Base-by-base conservation (phyloP, 1,139 yeast species). In the Scheffersomyces stambukii region DNA sequence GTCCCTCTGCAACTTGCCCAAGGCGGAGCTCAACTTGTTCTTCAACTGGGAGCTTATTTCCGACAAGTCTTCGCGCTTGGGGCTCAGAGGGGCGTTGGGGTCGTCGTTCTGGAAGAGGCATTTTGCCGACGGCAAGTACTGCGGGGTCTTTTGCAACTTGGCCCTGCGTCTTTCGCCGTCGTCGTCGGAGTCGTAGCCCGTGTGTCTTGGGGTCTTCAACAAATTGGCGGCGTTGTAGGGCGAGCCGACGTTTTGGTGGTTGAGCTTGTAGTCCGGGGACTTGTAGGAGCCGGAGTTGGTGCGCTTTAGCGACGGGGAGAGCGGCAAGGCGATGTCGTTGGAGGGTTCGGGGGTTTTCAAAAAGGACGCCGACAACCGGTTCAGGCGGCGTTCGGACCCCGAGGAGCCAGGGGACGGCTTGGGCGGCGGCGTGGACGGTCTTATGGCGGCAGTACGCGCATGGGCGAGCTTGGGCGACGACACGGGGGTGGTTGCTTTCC, bases 11-110 rank as follows among this genome's bases (percentile, higher is more conserved):
- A 64, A 36, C 36, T 64, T 60, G 2, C 64, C 70, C 23, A 64
- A 46, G 5, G 73, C 73, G 31, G 58, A 58, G 34, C 64, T 60
- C 19, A 66, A 46, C 37, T 52, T 52, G 28, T 50, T 60, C 35
- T 62, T 63, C 30, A 66, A 46, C 38, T 63, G 68, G 13, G 53
- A 40, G 31, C 69, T 62, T 23, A 66, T 66, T 33, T 63, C 70
- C 8, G 50, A 46, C 25, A 66, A 49, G 21, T 62, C 70, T 18
- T 59, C 65, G 17, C 43, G 42, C 22, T 41, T 46, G 19, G 42
- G 40, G 22, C 33, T 33, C 8, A 5, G 4, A 8, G 30, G 43
- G 4, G 29, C 43, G 8, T 20, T 35, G 12, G 20, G 23, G 6
- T 37, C 38, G 13, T 25, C 33, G 22, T 25, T 32, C 8, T 43